A percentile compares a stretch with the other conserved stretches of the same genome.
phyloP scores from a whole-genome alignment of 163 green algal species.

The Prototheca wickerhamii region DNA sequence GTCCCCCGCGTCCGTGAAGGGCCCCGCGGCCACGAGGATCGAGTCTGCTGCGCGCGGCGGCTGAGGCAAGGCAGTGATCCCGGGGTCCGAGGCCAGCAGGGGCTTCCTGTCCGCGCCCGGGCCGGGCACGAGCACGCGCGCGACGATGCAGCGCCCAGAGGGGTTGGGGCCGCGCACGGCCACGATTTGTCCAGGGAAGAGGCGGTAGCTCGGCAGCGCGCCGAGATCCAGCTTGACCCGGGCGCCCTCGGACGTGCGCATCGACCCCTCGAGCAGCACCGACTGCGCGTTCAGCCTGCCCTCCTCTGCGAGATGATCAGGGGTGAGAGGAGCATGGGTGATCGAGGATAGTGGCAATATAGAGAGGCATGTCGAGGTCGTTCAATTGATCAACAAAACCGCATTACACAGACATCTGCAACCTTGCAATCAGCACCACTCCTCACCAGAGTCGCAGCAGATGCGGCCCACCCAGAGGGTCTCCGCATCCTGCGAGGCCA shows the following conservation, averaged over 20 bases:
- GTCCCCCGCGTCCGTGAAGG: slow-evolving; percentile 58
- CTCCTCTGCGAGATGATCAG: slow-evolving; percentile 26
- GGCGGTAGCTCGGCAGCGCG: slow-evolving; percentile 32
- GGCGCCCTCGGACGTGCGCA: slow-evolving; percentile 37
- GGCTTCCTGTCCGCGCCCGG: too few species aligned
- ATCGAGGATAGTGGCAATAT: too few species aligned
- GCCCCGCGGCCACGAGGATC: slow-evolving; percentile 59
- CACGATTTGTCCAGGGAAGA: slow-evolving; percentile 69
- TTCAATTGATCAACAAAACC: too few species aligned
- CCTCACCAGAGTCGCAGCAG: slow-evolving; percentile 37
- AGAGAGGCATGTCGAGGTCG: too few species aligned
- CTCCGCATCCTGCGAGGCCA: slow-evolving; percentile 42
- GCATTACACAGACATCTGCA: too few species aligned
- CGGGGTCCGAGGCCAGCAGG: too few species aligned
- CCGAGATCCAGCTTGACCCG: slow-evolving; percentile 56
- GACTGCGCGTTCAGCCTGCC: slow-evolving; percentile 57
- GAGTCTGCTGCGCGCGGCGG: slow-evolving; percentile 5
- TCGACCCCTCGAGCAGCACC: slow-evolving; percentile 65
- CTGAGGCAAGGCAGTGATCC: too few species aligned
- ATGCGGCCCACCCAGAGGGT: slow-evolving; percentile 57
- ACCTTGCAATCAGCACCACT: too few species aligned
- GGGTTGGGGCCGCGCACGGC: slow-evolving; percentile 62
- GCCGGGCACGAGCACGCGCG: slow-evolving; percentile 39
- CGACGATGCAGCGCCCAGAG: slow-evolving; percentile 55
- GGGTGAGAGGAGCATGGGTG: not conserved